Evolutionary conservation across 257 asterid species (phyloP).

Genomic region (Oldenlandia corymbosa): DNA sequence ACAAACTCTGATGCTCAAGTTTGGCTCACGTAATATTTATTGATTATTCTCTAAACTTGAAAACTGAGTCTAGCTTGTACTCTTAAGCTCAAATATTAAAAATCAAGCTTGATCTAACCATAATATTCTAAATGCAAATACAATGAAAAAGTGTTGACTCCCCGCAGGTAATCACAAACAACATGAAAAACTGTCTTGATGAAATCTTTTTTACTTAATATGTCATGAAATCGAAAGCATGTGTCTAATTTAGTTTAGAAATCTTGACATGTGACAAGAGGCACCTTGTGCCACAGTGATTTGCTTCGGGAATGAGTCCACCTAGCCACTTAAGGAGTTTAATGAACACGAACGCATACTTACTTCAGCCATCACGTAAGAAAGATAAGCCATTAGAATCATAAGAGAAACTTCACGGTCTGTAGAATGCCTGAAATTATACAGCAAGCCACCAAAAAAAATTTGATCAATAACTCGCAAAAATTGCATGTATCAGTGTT

Average conservation of each 20-base stretch:
- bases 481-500: neutral
- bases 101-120: neutral
- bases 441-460: constrained; percentile 7
- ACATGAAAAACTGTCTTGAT: neutral
- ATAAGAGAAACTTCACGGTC: constrained; percentile 67
- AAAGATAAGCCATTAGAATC: constrained; percentile 85
- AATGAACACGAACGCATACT: constrained; percentile 12
- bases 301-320: neutral
- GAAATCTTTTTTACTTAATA: neutral
- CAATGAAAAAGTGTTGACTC: neutral
- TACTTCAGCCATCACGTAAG: constrained; percentile 68
- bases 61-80: neutral
- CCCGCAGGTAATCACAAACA: no score
- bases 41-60: neutral
- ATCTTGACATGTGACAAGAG: neutral
- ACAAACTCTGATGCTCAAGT: neutral
- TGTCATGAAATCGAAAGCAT: neutral
- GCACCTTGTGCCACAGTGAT: neutral
- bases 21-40: neutral
- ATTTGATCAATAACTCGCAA: neutral
- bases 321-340: no score
- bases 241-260: no score
- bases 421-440: constrained; percentile 60
- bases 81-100: neutral
- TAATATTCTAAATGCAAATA: neutral